phyloP scores from a whole-genome alignment of 352 stramenopile species.

The Globisporangium sylvaticum region DNA sequence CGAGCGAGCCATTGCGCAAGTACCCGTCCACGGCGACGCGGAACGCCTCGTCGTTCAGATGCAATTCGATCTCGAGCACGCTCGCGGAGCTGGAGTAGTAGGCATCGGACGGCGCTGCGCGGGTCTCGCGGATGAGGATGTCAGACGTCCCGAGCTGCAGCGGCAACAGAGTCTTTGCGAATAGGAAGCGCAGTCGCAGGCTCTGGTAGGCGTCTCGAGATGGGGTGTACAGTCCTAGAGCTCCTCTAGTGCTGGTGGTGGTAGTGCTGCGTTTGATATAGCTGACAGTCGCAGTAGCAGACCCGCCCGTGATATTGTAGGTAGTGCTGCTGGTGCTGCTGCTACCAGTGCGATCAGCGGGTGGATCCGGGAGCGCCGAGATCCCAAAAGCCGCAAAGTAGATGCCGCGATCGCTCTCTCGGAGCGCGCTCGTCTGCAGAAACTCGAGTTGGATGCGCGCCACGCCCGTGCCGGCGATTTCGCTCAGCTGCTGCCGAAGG shows the following conservation, averaged over 20 bases:
- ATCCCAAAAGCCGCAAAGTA: constrained; percentile 23
- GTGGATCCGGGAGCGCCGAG: constrained; percentile 18
- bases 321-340: neutral
- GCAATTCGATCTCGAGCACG: constrained; percentile 23
- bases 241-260: neutral
- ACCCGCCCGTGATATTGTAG: neutral
- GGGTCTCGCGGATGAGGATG: constrained; percentile 23
- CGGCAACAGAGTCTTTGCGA: constrained; percentile 9
- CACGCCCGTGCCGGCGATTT: constrained; percentile 14
- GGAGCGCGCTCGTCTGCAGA: constrained; percentile 21
- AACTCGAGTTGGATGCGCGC: constrained; percentile 25
- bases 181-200: constrained; percentile 26
- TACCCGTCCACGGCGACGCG: constrained; percentile 14
- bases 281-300: neutral
- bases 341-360: neutral
- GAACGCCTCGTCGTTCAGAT: constrained; percentile 13
- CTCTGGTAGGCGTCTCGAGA: constrained; percentile 19
- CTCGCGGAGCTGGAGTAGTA: constrained; percentile 7
- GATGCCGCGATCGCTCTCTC: constrained; percentile 11
- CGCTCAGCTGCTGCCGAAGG: constrained; percentile 24
- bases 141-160: constrained; percentile 21
- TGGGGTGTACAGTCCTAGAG: neutral
- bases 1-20: constrained; percentile 22
- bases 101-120: neutral
- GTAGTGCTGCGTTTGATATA: neutral